Base-by-base conservation (phyloP, 805 yeast genomes). In the Myxozyma mucilagina region DNA sequence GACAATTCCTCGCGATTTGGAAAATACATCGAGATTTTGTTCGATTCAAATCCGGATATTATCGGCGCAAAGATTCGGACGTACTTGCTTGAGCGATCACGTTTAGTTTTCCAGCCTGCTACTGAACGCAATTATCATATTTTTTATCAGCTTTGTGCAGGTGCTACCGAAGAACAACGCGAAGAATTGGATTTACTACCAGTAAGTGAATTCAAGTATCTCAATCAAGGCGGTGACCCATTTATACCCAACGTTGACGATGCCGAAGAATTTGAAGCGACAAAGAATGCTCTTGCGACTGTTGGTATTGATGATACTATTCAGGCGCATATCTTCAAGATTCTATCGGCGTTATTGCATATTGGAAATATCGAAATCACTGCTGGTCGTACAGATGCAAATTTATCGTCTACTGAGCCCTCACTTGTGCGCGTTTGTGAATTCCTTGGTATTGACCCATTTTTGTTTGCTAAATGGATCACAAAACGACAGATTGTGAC, bases 1-100 rank as follows among this genome's bases (percentile, higher is more conserved):
- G 97, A 93, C 77, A 93, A 93, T 76, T 94, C 98, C 34, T 93
- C 98, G 31, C 87, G 99, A 75, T 96, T 94, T 72, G 99, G 99
- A 72, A 93, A 93, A 75, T 93, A 93, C 73, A 80, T 93, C 68
- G 98, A 93, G 76, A 93, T 93, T 69, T 78, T 91, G 67, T 93
- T 93, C 74, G 88, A 90, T 75, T 75, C 81, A 24, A 72, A 83
- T 31, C 86, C 88, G 20, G 83, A 89, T 39, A 93, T 93, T 70
- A 87, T 91, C 68, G 99, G 98, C 72, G 99, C 99, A 7, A 82
- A 93, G 71, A 89, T 94, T 65, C 83, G 97, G 76, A 93, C 98
- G 0, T 93, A 92, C 74, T 78, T 93, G 68, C 82, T 93, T 69
- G 99, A 93, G 76, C 85, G 99, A 68, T 90, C 97, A 41, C 84